Evolutionary conservation across 2,329 filamentous ascomycete species (phyloP).

Genomic region (Esteya vermicola): DNA sequence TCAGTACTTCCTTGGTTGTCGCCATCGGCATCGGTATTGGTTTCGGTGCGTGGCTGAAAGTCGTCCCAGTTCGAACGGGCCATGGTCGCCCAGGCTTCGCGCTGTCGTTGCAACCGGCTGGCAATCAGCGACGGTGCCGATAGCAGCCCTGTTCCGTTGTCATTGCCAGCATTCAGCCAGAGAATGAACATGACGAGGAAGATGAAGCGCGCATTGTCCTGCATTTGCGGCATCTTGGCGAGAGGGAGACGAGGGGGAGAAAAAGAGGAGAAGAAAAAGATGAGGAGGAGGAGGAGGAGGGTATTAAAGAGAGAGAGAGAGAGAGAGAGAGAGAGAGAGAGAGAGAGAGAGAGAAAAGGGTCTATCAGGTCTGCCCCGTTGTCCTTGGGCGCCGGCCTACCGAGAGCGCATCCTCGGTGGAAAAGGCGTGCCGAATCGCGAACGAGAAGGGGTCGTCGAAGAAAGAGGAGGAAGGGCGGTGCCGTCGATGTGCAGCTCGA

Average conservation of each 20-base stretch:
- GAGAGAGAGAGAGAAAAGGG: background rate
- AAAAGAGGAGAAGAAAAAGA: no score
- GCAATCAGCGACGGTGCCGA: slow-evolving; percentile 25
- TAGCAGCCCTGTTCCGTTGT: slow-evolving; percentile 26
- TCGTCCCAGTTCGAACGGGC: slow-evolving; percentile 46
- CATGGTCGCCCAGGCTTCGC: slow-evolving; percentile 35
- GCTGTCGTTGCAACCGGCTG: slow-evolving; percentile 35
- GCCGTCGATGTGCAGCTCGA: no score
- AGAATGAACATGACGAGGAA: slow-evolving; percentile 27
- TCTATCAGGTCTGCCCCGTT: background rate
- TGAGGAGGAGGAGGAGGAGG: background rate
- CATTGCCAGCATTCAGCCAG: slow-evolving; percentile 28
- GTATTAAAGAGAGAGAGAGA: background rate
- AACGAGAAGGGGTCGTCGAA: no score
- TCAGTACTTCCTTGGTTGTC: slow-evolving; percentile 12
- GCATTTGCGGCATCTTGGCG: slow-evolving; percentile 28
- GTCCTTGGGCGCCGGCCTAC: background rate
- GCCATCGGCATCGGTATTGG: background rate
- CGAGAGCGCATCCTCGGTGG: background rate
- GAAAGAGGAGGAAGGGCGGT: no score
- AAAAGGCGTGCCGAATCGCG: no score
- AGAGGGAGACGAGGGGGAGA: background rate
- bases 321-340: background rate
- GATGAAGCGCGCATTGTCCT: slow-evolving; percentile 26
- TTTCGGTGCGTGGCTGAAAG: slow-evolving; percentile 30